phyloP scores from a whole-genome alignment of 1,284 basidiomycete species.

The Leccinum solheimii region DNA sequence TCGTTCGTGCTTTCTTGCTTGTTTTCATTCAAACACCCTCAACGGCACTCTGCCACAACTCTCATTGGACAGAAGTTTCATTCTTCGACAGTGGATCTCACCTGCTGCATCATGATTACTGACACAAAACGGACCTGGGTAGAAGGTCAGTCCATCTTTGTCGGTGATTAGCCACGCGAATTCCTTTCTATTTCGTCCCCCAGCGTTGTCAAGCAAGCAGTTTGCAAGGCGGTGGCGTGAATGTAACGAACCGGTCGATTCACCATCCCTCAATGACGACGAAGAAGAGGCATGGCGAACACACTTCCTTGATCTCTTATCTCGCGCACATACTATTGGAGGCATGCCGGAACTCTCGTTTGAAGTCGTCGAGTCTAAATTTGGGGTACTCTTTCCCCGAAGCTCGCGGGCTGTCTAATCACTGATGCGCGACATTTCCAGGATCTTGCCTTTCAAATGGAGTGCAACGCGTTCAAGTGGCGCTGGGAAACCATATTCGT shows the following conservation, averaged over 20 bases:
- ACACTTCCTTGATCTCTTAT: conserved; percentile 50
- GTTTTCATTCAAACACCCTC: conserved; percentile 8
- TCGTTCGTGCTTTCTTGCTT: conserved; percentile 49
- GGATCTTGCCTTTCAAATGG: conserved; percentile 67
- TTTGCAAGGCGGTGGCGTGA: conserved; percentile 67
- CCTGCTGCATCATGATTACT: conserved; percentile 63
- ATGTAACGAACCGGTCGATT: conserved; percentile 45
- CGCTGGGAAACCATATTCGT: conserved; percentile 70
- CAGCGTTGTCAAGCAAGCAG: conserved; percentile 59
- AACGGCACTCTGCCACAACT: conserved; percentile 15
- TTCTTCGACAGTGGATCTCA: conserved; percentile 52
- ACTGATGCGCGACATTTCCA: conserved; percentile 33
- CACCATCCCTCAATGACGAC: conserved; percentile 35
- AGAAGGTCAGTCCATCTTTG: conserved; percentile 53
- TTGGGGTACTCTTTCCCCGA: conserved; percentile 46
- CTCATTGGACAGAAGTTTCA: conserved; percentile 54
- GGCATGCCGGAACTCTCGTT: conserved; percentile 58
- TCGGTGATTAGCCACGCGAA: conserved; percentile 25
- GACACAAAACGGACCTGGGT: conserved; percentile 73
- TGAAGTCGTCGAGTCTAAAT: conserved; percentile 54
- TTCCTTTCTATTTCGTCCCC: conserved; percentile 11
- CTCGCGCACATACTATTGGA: conserved; percentile 57
- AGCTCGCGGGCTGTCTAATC: neutral
- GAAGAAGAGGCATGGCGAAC: conserved; percentile 59
- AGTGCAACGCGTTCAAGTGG: conserved; percentile 66